Percentiles rank a stretch among this genome's conserved stretches.
Evolutionary conservation across 2,329 filamentous ascomycete species (phyloP).

Genomic region (Penicillium occitanis): DNA sequence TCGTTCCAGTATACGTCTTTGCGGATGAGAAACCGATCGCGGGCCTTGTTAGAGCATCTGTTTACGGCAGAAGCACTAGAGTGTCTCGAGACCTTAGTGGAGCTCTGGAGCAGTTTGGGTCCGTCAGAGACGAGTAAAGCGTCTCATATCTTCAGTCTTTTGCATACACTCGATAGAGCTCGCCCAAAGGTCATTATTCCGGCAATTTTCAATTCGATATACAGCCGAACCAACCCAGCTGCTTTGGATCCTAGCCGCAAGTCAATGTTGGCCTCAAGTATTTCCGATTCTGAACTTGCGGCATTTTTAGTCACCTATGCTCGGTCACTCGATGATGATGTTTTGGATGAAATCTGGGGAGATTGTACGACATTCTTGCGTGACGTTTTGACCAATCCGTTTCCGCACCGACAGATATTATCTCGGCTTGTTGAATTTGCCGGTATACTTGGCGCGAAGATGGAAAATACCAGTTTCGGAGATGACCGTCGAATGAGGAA

Average conservation of each 20-base stretch:
- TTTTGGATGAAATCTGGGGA: constrained; percentile 96
- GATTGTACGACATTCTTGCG: constrained; percentile 89
- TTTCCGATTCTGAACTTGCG: constrained; percentile 80
- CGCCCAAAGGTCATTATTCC: constrained; percentile 89
- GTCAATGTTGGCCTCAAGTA: constrained; percentile 81
- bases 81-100: constrained; percentile 86
- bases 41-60: constrained; percentile 85
- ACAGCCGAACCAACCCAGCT: constrained; percentile 83
- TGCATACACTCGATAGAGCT: constrained; percentile 88
- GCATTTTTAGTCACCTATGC: constrained; percentile 90
- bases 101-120: constrained; percentile 68
- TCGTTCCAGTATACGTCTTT: constrained; percentile 90
- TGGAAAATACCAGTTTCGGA: constrained; percentile 96
- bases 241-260: constrained; percentile 76
- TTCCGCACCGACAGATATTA: constrained; percentile 88
- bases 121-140: constrained; percentile 52
- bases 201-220: constrained; percentile 92
- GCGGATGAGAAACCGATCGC: constrained; percentile 83
- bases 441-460: constrained; percentile 86
- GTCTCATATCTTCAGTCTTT: constrained; percentile 73
- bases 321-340: constrained; percentile 86
- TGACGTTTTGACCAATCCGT: constrained; percentile 87
- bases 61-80: constrained; percentile 91
- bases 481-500: constrained; percentile 89
- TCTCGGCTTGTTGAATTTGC: constrained; percentile 85